Conservation (phyloP, 139 green algal genomes). For the Chlorella ohadii region DNA sequence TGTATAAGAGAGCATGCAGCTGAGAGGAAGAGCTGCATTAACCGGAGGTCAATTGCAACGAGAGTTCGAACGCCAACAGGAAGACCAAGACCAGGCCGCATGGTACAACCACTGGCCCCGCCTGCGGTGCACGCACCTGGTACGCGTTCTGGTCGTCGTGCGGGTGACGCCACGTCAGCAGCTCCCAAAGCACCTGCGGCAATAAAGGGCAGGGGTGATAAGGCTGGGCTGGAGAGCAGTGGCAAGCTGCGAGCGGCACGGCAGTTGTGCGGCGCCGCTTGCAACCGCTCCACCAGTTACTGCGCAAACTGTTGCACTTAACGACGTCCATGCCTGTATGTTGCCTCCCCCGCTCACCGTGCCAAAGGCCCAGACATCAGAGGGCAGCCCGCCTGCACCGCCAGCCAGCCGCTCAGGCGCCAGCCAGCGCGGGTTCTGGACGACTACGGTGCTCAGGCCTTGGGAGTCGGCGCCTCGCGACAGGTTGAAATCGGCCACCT, state of each 20-base stretch:
- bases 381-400: slow-evolving; percentile 26
- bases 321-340: no score
- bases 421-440: slow-evolving; percentile 61
- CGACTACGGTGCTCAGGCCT: background rate
- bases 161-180: slow-evolving; percentile 53
- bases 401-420: slow-evolving; percentile 57
- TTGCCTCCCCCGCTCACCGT: slow-evolving; percentile 13
- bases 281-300: no score
- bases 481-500: slow-evolving; percentile 62
- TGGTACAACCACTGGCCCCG: background rate
- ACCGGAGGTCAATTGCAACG: no score
- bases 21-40: no score
- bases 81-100: no score
- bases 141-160: slow-evolving; percentile 48
- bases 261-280: no score
- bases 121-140: slow-evolving; percentile 33
- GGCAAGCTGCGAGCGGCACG: no score
- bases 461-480: slow-evolving; percentile 29
- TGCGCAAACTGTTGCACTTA: no score
- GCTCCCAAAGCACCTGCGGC: slow-evolving; percentile 61
- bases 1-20: no score
- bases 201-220: no score
- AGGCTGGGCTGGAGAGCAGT: no score
- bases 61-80: no score
- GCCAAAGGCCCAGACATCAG: slow-evolving; percentile 67